A percentile compares a stretch with the other conserved stretches of the same genome.
These are phyloP conservation scores for Plasmodium sp. DNA, from an alignment of 169 alveolate species.

Conservation along the genomic window DNA sequence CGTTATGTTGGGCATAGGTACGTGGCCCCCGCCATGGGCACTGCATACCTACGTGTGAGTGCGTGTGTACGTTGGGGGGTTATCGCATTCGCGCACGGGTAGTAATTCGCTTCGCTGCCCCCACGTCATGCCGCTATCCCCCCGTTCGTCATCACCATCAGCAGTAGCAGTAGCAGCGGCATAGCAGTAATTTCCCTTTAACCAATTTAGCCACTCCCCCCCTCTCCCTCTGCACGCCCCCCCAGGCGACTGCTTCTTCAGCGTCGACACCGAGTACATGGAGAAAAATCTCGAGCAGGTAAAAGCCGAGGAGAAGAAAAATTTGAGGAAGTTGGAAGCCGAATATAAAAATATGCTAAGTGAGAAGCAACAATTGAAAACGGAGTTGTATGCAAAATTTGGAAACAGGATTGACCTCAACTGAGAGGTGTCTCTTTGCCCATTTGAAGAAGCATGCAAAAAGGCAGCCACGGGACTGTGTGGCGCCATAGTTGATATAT, in stretches of 20 bases:
- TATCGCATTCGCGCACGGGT: not conserved
- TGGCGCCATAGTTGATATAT: not conserved
- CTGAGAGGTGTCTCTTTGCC: not conserved
- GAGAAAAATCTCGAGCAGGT: slow-evolving; percentile 35
- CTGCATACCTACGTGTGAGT: not conserved
- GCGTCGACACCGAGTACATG: slow-evolving; percentile 37
- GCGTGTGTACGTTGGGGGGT: not conserved
- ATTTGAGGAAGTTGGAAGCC: slow-evolving; percentile 49
- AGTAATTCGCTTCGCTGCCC: not conserved
- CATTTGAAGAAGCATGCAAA: not conserved
- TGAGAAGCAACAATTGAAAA: slow-evolving; percentile 68
- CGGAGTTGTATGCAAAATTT: slow-evolving; percentile 73
- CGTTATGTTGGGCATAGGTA: slow-evolving; percentile 65
- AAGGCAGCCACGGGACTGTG: not conserved
- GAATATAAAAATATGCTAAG: slow-evolving; percentile 29
- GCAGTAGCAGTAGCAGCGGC: not conserved
- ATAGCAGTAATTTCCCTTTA: not conserved
- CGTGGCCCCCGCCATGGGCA: not conserved
- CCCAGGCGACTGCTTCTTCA: slow-evolving; percentile 62
- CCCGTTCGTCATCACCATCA: not conserved
- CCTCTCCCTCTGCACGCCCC: not conserved
- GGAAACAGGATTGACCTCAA: slow-evolving; percentile 72
- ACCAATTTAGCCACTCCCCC: not conserved
- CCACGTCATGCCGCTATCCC: not conserved
- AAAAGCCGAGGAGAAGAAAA: slow-evolving; percentile 28